Base-by-base conservation (phyloP, 306 rosid species). In the Medicago lupulina region DNA sequence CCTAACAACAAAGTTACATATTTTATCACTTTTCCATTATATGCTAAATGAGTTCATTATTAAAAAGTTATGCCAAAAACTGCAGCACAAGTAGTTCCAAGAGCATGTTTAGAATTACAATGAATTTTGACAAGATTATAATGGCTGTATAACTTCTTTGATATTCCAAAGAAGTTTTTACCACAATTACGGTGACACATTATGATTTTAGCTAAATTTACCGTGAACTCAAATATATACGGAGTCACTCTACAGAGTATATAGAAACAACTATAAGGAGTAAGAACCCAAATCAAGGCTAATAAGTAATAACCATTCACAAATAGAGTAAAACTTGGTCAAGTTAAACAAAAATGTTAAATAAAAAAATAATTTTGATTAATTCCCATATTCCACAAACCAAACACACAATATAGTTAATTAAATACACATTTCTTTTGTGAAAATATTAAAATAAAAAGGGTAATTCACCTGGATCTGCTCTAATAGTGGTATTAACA, bases 401-500 rank as follows among this genome's bases (percentile, higher is more conserved):
- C 59, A 54, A 54, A 17, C 31, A 54, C 28, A 17, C 12, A 54
- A 8, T 17, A 54, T 54, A 54, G 1, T 17, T 18, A 54, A 54
- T 17, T 23, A 28, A 23, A 60, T 13, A 28, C 2, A 28, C 31
- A 28, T 60, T 60, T 60, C 18, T 12, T 25, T 12, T 28, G 9
- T 25, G 6, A 21, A 57, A 1, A 10, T 21, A 1, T 3, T 10
- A 43, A 11, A 43, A 43, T 43, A 55, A 55, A 55, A 55, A 53
- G 12, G 8, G 31, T 21, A 10, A 55, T 55, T 21, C 25, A 61
- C 89, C 92, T 65, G 92, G 82, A 63, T 74, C 62, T 28, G 76
- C 73, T 83, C 89, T 73, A n/a, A 88, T 16, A 5, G 89, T 88
- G 19, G 92, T 83, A 49, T 74, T 75, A 16, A 88, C 89, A 67